Evolutionary conservation across 257 asterid genomes (phyloP), one percentile per base, ranked within the genome.

Genomic region (Mitragyna speciosa): DNA sequence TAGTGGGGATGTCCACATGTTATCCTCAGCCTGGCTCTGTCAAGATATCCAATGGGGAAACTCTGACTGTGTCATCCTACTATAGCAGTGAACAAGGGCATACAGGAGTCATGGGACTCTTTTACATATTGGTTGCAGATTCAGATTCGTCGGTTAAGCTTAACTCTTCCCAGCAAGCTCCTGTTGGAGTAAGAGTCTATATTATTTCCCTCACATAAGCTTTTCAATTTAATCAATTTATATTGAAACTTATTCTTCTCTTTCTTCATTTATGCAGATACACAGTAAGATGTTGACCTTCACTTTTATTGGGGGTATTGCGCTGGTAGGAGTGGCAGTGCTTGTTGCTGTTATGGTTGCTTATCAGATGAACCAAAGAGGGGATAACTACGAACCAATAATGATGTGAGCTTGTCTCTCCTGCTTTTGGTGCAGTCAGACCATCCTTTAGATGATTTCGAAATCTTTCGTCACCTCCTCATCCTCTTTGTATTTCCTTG

Each of bases 31-130:
- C 97, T 16, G 97, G 98, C 54, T 87, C 98, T 7, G 75, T 93
- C 86, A 91, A 85, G 93, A 89, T 93, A 81, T 85, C 89, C 24
- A 78, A 87, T 1, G 97, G 98, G 52, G 97, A 93, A 89, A 88
- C 45, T 56, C 83, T 95, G 1, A 89, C 90, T 31, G 78, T 95
- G 20, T 85, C 89, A 43, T 95, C 98, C 19, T 92, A 92, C 59
- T 95, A 95, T 76, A 92, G 89, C 85, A 86, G 86, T 76, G 48
- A 78, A 47, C 82, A 64, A 84, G 80, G 65, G 52, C 99, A 90
- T 76, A 88, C 97, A 0, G 99, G 98, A 75, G 97, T 95, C n/a
- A 92, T 95, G 99, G 95, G 95, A 56, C 93, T 95, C 31, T 91
- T 95, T 82, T 95, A 95, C 89, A 58, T 95, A 76, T 85, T 91